A percentile compares a stretch with the other conserved stretches of the same genome.
Evolutionary conservation across 1,139 yeast genomes (phyloP).

Genomic region (Scheffersomyces parashehatae): DNA sequence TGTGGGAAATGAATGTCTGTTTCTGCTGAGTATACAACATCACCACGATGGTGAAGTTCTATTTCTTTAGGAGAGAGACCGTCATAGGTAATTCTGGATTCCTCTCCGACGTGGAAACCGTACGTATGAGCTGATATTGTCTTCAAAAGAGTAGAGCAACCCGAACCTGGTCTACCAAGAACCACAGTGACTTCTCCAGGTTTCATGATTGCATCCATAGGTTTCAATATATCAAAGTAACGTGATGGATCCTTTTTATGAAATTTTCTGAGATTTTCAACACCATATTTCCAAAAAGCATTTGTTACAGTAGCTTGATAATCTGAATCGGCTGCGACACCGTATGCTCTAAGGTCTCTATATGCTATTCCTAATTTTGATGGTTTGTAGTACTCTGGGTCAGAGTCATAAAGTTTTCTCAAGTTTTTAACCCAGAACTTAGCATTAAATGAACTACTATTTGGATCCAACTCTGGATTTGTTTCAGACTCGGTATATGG

Average conservation of each 20-base stretch:
- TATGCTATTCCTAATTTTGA: constrained; percentile 69
- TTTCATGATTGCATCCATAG: constrained; percentile 65
- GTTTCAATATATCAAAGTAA: constrained; percentile 57
- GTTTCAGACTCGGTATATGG: constrained; percentile 25
- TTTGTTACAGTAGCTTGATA: constrained; percentile 75
- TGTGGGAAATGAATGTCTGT: constrained; percentile 29
- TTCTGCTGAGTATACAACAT: constrained; percentile 29
- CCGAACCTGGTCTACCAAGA: constrained; percentile 82
- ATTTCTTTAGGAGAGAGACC: constrained; percentile 21
- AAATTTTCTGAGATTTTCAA: constrained; percentile 15
- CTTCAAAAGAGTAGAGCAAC: constrained; percentile 77
- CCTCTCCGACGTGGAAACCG: constrained; percentile 62
- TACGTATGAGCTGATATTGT: constrained; percentile 70
- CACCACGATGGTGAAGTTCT: constrained; percentile 25
- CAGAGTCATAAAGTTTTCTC: constrained; percentile 53
- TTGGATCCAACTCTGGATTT: constrained; percentile 26
- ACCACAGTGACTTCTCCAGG: constrained; percentile 80
- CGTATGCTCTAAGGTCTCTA: constrained; percentile 67
- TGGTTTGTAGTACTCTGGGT: constrained; percentile 66
- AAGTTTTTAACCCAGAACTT: constrained; percentile 75
- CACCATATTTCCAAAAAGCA: constrained; percentile 27
- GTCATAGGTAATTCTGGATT: constrained; percentile 40
- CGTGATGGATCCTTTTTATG: constrained; percentile 22
- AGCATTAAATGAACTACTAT: constrained; percentile 57
- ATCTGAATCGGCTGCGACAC: constrained; percentile 75